A percentile compares a stretch with the other conserved stretches of the same genome.
Conservation (phyloP, 1,284 basidiomycete species). For the Ceratobasidium sp. region DNA sequence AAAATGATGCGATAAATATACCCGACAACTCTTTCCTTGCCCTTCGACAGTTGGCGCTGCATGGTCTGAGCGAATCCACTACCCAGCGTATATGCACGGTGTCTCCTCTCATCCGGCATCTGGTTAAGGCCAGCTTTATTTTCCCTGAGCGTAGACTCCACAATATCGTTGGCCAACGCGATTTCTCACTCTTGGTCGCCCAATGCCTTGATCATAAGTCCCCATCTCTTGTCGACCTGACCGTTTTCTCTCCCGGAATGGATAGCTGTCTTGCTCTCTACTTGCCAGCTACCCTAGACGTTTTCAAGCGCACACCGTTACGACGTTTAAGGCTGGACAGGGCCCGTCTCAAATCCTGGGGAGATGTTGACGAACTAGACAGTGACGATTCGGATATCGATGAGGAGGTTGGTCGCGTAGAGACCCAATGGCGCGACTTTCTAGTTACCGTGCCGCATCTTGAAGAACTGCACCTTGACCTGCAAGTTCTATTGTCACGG, state of each 20-base stretch:
- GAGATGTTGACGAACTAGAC: background rate
- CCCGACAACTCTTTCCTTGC: slow-evolving; percentile 1
- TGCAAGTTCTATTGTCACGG: background rate
- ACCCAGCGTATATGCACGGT: background rate
- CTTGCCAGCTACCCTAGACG: background rate
- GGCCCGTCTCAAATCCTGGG: background rate
- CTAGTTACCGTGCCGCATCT: background rate
- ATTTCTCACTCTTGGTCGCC: background rate
- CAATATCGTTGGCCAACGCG: background rate
- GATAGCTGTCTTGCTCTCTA: background rate
- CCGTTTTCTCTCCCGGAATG: background rate
- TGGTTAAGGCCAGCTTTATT: background rate
- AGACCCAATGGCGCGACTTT: slow-evolving; percentile 7
- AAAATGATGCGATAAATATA: background rate
- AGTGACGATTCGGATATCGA: background rate
- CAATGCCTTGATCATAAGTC: background rate
- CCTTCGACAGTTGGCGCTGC: background rate
- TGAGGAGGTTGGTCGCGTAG: background rate
- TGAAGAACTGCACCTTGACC: background rate
- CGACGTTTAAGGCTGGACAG: background rate
- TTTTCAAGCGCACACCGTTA: background rate
- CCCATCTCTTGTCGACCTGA: background rate
- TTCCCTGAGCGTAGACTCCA: background rate
- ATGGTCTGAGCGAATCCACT: background rate
- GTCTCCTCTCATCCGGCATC: background rate